Evolutionary conservation across 805 yeast genomes (phyloP), one percentile per base, ranked within the genome.

Genomic region (Candida germanica): DNA sequence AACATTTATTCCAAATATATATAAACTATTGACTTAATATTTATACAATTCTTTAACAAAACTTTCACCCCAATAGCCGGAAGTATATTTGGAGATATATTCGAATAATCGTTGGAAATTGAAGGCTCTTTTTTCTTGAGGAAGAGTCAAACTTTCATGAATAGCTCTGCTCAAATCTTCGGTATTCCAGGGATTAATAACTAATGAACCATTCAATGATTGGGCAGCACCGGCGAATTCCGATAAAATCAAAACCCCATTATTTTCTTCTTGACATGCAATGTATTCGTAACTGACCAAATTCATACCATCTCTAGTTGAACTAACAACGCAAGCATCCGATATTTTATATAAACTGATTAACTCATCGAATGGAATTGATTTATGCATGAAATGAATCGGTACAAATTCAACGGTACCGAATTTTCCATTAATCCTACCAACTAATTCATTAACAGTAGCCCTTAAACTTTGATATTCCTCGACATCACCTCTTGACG

Each of bases 181-280:
- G 15, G 89, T 91, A 57, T 91, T 93, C 99, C 99, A 93, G 3
- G 99, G 99, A 54, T 93, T 93, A 14, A 93, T 95, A 40, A 93
- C 79, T 10, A 91, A 58, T 1, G 96, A 88, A 16, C 99, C 99
- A 54, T 93, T 91, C 45, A 93, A 69, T 1, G 95, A 84, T 64
- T 93, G 99, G 1, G 98, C 98, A n/a, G 98, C 98, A 32, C 99
- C 99, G 0, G 98, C 93, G 64, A 93, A 93, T 64, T 93, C 99
- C 27, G 95, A 83, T 44, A 93, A 60, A 32, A 93, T 85, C 48
- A 93, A 70, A 3, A 88, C 79, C 6, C 99, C 99, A 44, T 87
- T 80, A 43, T 79, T 79, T 31, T 81, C 80, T 44, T 80, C 75
- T 62, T 93, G 98, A 55, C 98, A 91, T 1, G 98, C 97, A 51